A percentile compares a stretch with the other conserved stretches of the same genome.
These are phyloP conservation scores for Phaseolus lunatus DNA, from an alignment of 306 rosid genomes.

Conservation along the genomic window DNA sequence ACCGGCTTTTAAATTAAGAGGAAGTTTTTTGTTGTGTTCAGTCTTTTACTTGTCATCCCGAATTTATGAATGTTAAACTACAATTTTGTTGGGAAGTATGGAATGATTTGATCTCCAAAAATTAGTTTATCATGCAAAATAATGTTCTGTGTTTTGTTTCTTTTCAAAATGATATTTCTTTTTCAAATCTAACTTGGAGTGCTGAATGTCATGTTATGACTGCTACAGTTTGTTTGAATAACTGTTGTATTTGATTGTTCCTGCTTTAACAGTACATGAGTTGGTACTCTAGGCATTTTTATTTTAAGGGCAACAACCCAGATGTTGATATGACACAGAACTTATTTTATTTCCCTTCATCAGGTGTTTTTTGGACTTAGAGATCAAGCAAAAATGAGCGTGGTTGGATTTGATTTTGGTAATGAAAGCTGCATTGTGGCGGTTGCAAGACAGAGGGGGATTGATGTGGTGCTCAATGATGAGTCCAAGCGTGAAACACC, in stretches of 20 bases:
- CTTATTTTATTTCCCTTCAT: neutral
- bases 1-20: neutral
- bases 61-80: neutral
- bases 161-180: too few relatives aligned
- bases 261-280: neutral
- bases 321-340: neutral
- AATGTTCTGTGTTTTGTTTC: neutral
- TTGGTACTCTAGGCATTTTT: neutral
- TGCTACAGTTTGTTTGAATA: neutral
- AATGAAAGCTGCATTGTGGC: slow-evolving; percentile 97
- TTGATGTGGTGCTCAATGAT: slow-evolving; percentile 94
- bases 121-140: neutral
- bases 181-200: neutral
- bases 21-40: neutral
- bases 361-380: slow-evolving; percentile 17
- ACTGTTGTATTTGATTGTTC: slow-evolving; percentile 13
- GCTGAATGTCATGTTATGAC: neutral
- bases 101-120: slow-evolving; percentile 13
- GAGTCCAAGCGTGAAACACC: slow-evolving; percentile 98
- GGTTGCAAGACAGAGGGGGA: slow-evolving; percentile 94
- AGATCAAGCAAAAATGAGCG: slow-evolving; percentile 75
- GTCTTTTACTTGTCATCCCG: neutral
- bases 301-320: neutral
- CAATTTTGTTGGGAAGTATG: neutral
- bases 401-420: slow-evolving; percentile 97